These are phyloP conservation scores for Grifola frondosa DNA, from an alignment of 1,284 basidiomycete species.

Conservation along the genomic window DNA sequence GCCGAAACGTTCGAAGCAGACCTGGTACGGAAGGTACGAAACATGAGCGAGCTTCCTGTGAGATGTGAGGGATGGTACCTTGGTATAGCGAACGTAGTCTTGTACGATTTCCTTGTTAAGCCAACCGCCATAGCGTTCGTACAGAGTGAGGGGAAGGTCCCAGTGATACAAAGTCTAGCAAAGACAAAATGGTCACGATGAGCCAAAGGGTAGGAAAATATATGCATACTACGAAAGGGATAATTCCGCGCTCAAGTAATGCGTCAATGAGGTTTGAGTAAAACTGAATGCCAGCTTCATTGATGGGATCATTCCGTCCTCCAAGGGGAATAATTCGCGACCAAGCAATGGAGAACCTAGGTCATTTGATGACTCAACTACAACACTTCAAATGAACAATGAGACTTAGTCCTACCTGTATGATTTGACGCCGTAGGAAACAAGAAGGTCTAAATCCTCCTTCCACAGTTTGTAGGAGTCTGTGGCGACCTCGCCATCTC, in stretches of 20 bases:
- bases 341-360: conserved; percentile 70
- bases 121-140: conserved; percentile 75
- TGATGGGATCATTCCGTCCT: conserved; percentile 70
- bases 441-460: conserved; percentile 67
- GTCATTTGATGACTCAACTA: too few species aligned
- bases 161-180: conserved; percentile 75
- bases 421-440: conserved; percentile 36
- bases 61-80: conserved; percentile 32
- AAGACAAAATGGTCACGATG: conserved; percentile 9
- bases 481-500: conserved; percentile 67
- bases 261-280: conserved; percentile 71
- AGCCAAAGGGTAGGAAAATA: not conserved
- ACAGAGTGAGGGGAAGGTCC: conserved; percentile 72
- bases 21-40: conserved; percentile 28
- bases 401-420: conserved; percentile 33
- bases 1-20: conserved; percentile 73
- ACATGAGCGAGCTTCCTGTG: not conserved
- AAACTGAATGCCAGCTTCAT: conserved; percentile 63
- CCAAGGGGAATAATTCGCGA: conserved; percentile 69
- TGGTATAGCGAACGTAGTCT: conserved; percentile 66
- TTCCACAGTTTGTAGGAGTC: conserved; percentile 70
- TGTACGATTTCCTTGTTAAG: conserved; percentile 61
- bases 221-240: conserved; percentile 62
- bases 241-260: conserved; percentile 61
- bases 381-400: too few species aligned